phyloP scores from a whole-genome alignment of 345 rosid genomes.

The Sisymbrium altissimum region DNA sequence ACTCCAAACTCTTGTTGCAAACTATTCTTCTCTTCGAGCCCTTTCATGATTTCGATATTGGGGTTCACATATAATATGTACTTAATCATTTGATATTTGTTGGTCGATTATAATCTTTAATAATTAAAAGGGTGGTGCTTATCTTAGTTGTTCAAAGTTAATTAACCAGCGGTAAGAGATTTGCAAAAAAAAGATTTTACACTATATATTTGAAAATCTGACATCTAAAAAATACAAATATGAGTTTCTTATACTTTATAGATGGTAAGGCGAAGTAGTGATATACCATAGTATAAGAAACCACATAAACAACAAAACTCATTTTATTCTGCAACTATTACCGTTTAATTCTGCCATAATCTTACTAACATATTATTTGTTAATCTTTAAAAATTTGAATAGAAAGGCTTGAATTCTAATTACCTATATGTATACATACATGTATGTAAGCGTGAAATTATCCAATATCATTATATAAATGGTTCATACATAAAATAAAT shows the following conservation, averaged over 20 bases:
- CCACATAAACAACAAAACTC: not conserved
- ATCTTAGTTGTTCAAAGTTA: not conserved
- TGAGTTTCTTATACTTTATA: not conserved
- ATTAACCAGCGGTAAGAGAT: not conserved
- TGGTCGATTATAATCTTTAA: not conserved
- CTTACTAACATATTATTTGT: no score
- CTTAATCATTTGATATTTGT: not conserved
- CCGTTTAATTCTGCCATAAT: not conserved
- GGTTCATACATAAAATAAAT: no score
- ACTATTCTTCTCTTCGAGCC: constrained; percentile 30
- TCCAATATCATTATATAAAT: no score
- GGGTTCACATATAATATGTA: not conserved
- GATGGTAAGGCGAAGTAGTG: not conserved
- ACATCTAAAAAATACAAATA: not conserved
- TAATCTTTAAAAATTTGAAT: not conserved
- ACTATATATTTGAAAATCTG: not conserved
- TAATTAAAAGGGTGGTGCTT: not conserved
- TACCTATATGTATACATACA: not conserved
- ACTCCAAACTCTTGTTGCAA: constrained; percentile 28
- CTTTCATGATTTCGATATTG: constrained; percentile 25
- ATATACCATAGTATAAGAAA: not conserved
- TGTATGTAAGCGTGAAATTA: not conserved
- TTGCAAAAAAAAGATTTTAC: not conserved
- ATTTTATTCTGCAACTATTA: not conserved
- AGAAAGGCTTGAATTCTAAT: not conserved